Base-by-base conservation (phyloP, 306 rosid species). In the Malus sieversii region DNA sequence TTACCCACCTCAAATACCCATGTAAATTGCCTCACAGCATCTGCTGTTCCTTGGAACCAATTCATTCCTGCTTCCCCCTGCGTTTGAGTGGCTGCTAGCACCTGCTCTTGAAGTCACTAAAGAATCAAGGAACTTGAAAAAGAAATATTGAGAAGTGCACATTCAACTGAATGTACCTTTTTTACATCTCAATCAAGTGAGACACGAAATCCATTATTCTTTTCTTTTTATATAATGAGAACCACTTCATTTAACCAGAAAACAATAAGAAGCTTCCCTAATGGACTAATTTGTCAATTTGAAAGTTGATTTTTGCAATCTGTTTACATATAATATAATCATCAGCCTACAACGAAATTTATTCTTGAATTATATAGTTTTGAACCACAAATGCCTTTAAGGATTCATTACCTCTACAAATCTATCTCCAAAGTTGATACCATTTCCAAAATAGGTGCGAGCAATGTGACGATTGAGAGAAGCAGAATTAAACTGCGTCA, bases 41-140 rank as follows among this genome's bases (percentile, higher is more conserved):
- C 89, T 29, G 89, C 89, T n/a, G 89, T 82, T 73, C 89, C 89
- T 80, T 83, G 89, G 75, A 86, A 86, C 89, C 89, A 86, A 40
- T 83, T 57, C 89, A 80, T 86, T n/a, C 87, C 86, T 10, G 85
- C 77, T 71, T 83, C 85, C 72, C 89, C 89, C 4, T 80, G 75
- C 64, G 89, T 86, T 80, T 86, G 86, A 44, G 89, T 85, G 71
- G 89, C 89, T 42, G 86, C 89, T 18, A 85, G 61, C 2, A 82
- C 81, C 89, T 86, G 77, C 74, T 40, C 29, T 60, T 71, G 58
- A 63, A 66, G 51, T 12, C 79, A 67, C 32, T 32, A 46, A 68
- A 76, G 32, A 20, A 6, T 53, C 63, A 68, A 59, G 57, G 32
- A 58, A 58, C 70, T 58, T 42, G 68, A 77, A 57, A 25, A 11